Base-by-base conservation (phyloP, 148 eudicot genomes). In the Gaultheria prostrata region DNA sequence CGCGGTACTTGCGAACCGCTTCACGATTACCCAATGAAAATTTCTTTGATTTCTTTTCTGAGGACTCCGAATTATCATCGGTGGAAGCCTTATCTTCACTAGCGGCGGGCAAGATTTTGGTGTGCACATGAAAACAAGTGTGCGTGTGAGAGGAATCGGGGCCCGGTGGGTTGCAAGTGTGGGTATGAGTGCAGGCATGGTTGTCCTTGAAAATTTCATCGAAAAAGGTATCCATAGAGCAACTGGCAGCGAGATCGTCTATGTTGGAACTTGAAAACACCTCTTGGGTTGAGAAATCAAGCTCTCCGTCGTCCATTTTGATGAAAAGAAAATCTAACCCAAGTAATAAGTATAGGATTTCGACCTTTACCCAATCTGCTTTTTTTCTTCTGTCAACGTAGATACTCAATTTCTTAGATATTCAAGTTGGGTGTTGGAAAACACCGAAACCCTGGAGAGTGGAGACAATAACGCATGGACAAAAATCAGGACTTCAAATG, bases 1-100 rank as follows among this genome's bases (percentile, higher is more conserved):
- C 94, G 14, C 99, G 95, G 76, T 97, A 97, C 89, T 97, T 97
- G 24, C 98, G 91, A 78, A 97, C 99, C 0, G 99, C 99, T 89
- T 93, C 99, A 48, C 93, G 91, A 74, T 97, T 97, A 1, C 98
- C 98, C 76, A 82, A 61, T 15, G 96, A 90, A 4, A 92, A 89
- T 83, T 95, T 97, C 86, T 89, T 97, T 43, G 83, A 61, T 50
- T 85, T 93, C 82, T 89, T 93, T 39, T 90, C 98, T n/a, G 85
- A 87, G 1, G 95, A 93, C 81, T 95, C 98, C 1, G 93, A 91
- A 57, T 95, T 90, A 77, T 97, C 99, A 61, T 97, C 97, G 80
- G 89, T 85, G 26, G 91, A 90, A 28, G 86, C 90, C 88, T 90
- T 92, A 33, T 89, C 94, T 14, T 97, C 98, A 73, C 86, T 85